phyloP scores from a whole-genome alignment of 2,329 filamentous ascomycete genomes.

The Penicillium sclerotiorum region DNA sequence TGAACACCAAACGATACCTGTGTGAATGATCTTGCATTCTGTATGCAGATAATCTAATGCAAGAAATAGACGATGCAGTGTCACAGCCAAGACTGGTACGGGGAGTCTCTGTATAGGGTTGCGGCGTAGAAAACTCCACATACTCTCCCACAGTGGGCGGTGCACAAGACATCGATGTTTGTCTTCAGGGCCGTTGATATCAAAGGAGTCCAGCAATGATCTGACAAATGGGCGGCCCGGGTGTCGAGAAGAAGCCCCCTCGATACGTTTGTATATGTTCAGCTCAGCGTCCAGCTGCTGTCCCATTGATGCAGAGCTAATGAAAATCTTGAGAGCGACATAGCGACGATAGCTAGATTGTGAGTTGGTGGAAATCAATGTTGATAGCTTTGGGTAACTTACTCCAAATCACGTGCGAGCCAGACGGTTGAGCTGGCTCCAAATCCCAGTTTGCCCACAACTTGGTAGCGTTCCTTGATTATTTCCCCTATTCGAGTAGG shows the following conservation, averaged over 20 bases:
- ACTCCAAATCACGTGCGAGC: slow-evolving; percentile 41
- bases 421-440: slow-evolving; percentile 40
- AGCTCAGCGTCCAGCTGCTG: slow-evolving; percentile 42
- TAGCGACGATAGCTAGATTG: slow-evolving; percentile 32
- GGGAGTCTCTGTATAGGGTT: slow-evolving; percentile 45
- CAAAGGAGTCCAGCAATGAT: slow-evolving; percentile 37
- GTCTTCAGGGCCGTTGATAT: slow-evolving; percentile 32
- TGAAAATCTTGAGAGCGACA: slow-evolving; percentile 36
- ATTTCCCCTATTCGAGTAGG: slow-evolving; percentile 35
- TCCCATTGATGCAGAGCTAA: slow-evolving; percentile 31
- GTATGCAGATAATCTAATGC: slow-evolving; percentile 18
- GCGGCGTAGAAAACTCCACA: slow-evolving; percentile 42
- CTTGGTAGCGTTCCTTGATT: slow-evolving; percentile 33
- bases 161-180: slow-evolving; percentile 42
- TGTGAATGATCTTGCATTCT: slow-evolving; percentile 15
- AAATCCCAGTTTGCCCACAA: slow-evolving; percentile 41
- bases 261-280: slow-evolving; percentile 47
- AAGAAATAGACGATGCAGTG: slow-evolving; percentile 15
- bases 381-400: slow-evolving; percentile 6
- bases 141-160: slow-evolving; percentile 50
- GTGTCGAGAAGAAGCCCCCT: slow-evolving; percentile 25
- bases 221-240: slow-evolving; percentile 34
- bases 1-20: not conserved
- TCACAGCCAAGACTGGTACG: slow-evolving; percentile 4
- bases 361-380: slow-evolving; percentile 30